Conservation (phyloP, 495 filamentous ascomycete genomes). For the Astrothelium subdiscretum region DNA sequence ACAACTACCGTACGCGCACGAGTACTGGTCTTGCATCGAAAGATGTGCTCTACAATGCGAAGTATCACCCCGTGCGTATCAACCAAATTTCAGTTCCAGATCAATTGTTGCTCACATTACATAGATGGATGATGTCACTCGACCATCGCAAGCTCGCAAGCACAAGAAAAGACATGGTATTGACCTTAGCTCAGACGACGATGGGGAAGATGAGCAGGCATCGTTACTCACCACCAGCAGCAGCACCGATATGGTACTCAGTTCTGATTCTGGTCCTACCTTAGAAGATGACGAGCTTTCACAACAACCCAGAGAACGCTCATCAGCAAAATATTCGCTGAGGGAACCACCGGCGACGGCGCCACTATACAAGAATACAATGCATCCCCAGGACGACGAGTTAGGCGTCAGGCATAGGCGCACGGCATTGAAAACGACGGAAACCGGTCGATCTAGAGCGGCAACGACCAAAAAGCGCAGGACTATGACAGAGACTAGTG, state of each 20-base stretch:
- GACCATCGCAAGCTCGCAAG: neutral
- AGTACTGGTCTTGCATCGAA: neutral
- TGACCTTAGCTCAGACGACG: neutral
- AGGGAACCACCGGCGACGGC: neutral
- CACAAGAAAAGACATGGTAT: neutral
- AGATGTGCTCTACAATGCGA: neutral
- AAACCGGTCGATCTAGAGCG: neutral
- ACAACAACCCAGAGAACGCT: neutral
- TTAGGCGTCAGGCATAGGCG: neutral
- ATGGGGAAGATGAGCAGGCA: neutral
- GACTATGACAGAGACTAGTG: neutral
- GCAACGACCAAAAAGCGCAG: neutral
- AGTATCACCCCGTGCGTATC: neutral
- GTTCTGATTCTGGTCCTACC: neutral
- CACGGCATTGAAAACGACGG: neutral
- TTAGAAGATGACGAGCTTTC: neutral
- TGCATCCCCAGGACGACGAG: neutral
- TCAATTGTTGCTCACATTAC: neutral
- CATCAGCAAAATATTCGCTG: neutral
- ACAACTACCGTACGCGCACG: neutral
- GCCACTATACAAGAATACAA: neutral
- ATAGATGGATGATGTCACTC: slow-evolving; percentile 1
- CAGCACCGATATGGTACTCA: neutral
- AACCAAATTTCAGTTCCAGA: neutral
- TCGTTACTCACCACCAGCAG: neutral